phyloP scores from a whole-genome alignment of 2,329 filamentous ascomycete species.

The Ascosphaera aggregata region DNA sequence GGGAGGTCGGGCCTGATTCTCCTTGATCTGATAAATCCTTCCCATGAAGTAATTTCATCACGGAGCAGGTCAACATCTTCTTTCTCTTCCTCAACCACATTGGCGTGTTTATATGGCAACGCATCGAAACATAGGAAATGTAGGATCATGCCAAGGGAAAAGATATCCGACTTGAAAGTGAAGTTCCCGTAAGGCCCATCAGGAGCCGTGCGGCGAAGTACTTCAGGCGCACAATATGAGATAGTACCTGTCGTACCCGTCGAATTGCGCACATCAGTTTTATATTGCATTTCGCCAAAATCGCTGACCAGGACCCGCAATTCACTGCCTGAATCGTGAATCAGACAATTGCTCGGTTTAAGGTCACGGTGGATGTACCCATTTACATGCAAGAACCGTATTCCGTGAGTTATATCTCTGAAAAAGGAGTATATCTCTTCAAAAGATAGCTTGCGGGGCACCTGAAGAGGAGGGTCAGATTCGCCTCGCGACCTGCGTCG shows the following conservation, averaged over 20 bases:
- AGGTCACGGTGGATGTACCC: constrained; percentile 93
- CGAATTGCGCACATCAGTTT: constrained; percentile 59
- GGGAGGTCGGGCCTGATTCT: constrained; percentile 62
- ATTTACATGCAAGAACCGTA: constrained; percentile 71
- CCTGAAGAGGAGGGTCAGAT: constrained; percentile 34
- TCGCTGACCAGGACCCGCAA: constrained; percentile 79
- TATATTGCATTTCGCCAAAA: constrained; percentile 86
- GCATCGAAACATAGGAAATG: constrained; percentile 94
- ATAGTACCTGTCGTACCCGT: constrained; percentile 91
- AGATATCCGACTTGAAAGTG: constrained; percentile 93
- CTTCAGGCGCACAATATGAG: constrained; percentile 92
- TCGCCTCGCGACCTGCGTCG: constrained; percentile 62
- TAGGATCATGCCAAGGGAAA: constrained; percentile 92
- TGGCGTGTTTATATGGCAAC: constrained; percentile 65
- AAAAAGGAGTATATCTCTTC: constrained; percentile 97
- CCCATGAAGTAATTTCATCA: constrained; percentile 68
- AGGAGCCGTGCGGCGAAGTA: constrained; percentile 40
- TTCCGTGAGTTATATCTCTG: constrained; percentile 75
- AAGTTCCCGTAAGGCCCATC: constrained; percentile 71
- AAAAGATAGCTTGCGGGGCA: constrained; percentile 40
- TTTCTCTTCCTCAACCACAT: constrained; percentile 68
- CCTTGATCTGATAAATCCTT: constrained; percentile 51
- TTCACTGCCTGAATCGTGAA: constrained; percentile 51
- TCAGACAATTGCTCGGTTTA: constrained; percentile 84
- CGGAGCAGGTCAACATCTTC: constrained; percentile 74